phyloP scores from a whole-genome alignment of 805 yeast species.

The Sungouiozyma ichnusensis region DNA sequence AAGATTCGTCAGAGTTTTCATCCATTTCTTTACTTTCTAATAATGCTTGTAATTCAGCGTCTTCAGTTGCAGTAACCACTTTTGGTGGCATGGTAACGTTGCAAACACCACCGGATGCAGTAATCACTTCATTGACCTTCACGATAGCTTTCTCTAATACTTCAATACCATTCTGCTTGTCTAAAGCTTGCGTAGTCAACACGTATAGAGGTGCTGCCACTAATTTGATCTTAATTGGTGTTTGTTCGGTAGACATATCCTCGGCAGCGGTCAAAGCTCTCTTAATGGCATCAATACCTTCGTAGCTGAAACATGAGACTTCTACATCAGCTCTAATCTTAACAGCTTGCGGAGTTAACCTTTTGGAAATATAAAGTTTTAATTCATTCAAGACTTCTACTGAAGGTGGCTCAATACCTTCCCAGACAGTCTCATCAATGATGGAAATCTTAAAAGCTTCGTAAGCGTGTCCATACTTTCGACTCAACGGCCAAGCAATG shows the following conservation, averaged over 20 bases:
- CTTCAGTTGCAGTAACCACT: constrained; percentile 97
- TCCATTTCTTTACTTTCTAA: constrained; percentile 89
- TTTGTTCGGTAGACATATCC: constrained; percentile 65
- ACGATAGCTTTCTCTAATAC: constrained; percentile 70
- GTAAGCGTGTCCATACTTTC: constrained; percentile 92
- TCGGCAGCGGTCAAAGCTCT: constrained; percentile 83
- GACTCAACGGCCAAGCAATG: constrained; percentile 95
- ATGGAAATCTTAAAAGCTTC: constrained; percentile 95
- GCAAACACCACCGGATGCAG: constrained; percentile 71
- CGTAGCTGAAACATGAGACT: constrained; percentile 93
- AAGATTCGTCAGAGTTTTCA: constrained; percentile 75
- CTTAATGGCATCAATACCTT: constrained; percentile 96
- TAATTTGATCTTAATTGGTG: constrained; percentile 84
- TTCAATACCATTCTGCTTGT: constrained; percentile 80
- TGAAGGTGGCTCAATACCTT: constrained; percentile 62
- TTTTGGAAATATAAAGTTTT: constrained; percentile 75
- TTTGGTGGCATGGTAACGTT: constrained; percentile 96
- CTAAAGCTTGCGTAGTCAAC: constrained; percentile 83
- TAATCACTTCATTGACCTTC: constrained; percentile 60
- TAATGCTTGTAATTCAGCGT: constrained; percentile 92
- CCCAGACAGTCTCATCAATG: constrained; percentile 79
- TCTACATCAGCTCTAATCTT: constrained; percentile 98
- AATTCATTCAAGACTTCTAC: constrained; percentile 73
- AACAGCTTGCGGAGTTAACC: constrained; percentile 96
- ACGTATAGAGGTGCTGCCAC: constrained; percentile 98